A percentile compares a stretch with the other conserved stretches of the same genome.
These are phyloP conservation scores for Populus ilicifolia DNA, from an alignment of 345 rosid genomes.

Conservation along the genomic window DNA sequence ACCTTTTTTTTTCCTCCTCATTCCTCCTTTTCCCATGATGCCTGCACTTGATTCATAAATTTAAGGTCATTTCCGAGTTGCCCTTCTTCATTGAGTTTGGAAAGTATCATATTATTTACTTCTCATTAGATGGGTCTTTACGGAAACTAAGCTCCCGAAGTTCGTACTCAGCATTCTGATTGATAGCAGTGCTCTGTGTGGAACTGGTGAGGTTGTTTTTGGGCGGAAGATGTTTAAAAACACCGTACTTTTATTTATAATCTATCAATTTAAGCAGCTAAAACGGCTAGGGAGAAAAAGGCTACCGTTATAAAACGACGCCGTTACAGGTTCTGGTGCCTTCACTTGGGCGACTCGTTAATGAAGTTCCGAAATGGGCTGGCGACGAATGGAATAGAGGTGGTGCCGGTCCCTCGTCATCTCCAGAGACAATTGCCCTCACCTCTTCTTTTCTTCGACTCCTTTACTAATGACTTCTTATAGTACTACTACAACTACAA, in stretches of 20 bases:
- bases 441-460: neutral
- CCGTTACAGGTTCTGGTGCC: too few species aligned
- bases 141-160: neutral
- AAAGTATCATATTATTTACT: too few species aligned
- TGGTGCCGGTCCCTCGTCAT: slow-evolving; percentile 22
- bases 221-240: neutral
- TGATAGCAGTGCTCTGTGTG: neutral
- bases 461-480: slow-evolving; percentile 19
- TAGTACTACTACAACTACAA: neutral
- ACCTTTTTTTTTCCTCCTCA: too few species aligned
- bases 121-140: neutral
- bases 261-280: too few species aligned
- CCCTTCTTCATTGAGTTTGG: neutral
- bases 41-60: neutral
- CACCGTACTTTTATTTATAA: too few species aligned
- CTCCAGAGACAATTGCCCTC: slow-evolving; percentile 1
- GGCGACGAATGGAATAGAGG: slow-evolving; percentile 22
- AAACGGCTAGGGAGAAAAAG: too few species aligned
- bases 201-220: neutral
- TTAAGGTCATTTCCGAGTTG: neutral
- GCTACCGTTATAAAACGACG: too few species aligned
- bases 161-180: neutral
- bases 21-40: neutral
- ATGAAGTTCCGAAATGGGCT: neutral
- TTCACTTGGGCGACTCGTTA: too few species aligned